Percentiles rank a stretch among this genome's conserved stretches.
Conservation (phyloP, 139 green algal species). For the Ettlia oleoabundans region DNA sequence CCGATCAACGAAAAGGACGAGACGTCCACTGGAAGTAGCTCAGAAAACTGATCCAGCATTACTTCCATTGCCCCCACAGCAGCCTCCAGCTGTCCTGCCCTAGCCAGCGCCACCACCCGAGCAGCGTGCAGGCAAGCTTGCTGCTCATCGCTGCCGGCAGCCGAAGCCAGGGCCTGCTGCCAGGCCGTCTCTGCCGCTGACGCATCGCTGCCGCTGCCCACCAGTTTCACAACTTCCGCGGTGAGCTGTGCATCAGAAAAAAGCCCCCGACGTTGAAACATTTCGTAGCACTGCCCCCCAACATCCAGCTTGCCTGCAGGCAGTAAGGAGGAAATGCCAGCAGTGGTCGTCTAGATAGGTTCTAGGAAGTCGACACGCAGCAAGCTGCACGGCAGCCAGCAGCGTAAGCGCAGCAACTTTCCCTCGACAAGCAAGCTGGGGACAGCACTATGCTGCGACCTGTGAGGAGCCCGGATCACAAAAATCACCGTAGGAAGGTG, state of each 20-base stretch:
- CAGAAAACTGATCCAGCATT: slow-evolving; percentile 17
- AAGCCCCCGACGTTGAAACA: slow-evolving; percentile 4
- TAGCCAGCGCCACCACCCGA: slow-evolving; percentile 6
- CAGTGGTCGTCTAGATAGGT: background rate
- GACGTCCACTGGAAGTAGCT: slow-evolving; percentile 14
- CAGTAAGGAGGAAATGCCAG: background rate
- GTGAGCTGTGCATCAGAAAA: background rate
- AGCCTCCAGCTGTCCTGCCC: background rate
- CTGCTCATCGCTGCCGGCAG: background rate
- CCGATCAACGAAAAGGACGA: too few relatives aligned
- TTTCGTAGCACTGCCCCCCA: background rate
- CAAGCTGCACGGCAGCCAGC: background rate
- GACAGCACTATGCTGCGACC: background rate
- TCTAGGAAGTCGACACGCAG: background rate
- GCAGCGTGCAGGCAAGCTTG: slow-evolving; percentile 16
- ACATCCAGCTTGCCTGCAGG: background rate
- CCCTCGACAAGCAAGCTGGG: too few relatives aligned
- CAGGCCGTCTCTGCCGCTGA: background rate
- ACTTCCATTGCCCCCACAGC: background rate
- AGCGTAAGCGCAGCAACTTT: background rate
- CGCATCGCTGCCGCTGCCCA: background rate
- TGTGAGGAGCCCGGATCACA: too few relatives aligned
- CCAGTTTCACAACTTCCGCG: background rate
- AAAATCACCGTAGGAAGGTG: too few relatives aligned
- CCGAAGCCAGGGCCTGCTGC: background rate